Evolutionary conservation across 2,329 filamentous ascomycete species (phyloP), one percentile per base, ranked within the genome.

Genomic region (Macrophomina tecta): DNA sequence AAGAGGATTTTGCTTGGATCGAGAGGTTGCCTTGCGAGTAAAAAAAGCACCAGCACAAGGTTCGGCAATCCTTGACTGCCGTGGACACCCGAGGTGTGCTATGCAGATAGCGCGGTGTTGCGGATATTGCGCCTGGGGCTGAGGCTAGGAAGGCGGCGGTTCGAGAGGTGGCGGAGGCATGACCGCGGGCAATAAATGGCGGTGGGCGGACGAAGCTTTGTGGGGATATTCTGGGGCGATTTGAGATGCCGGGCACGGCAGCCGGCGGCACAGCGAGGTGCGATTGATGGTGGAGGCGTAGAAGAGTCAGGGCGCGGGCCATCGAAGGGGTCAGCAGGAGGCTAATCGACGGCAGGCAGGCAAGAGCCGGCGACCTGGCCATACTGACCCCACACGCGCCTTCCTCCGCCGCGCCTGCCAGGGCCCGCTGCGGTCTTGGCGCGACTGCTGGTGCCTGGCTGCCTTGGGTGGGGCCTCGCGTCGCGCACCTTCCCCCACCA

Each of bases 161-260:
- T 12, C 6, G 52, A 4, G 28, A 16, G 42, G 6, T 11, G 18
- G 56, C 56, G 56, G 56, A 48, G 56, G 30, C 56, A 36, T 61
- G 56, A 9, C 56, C 56, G 56, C 6, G 1, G 56, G 28, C n/a
- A 16, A 5, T 8, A 23, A 60, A 28, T 34, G 40, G 56, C 36
- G 16, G 9, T 5, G 18, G 53, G 53, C 51, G 34, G 16, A 34
- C 36, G 53, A 46, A 46, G 55, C 38, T 56, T 40, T 28, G 38
- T 60, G 55, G 40, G 55, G 55, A 18, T 32, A 32, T 32, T 45
- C 40, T 60, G 55, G 55, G 36, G 34, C 18, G 5, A 30, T 38
- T 56, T 40, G 18, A 45, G 55, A 12, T 61, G 56, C 56, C 56
- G 56, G 56, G 30, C 56, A 30, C 42, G 56, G 28, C 23, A 61